Evolutionary conservation across 495 filamentous ascomycete genomes (phyloP), one percentile per base, ranked within the genome.

Genomic region (Talaromyces nanjingensis): DNA sequence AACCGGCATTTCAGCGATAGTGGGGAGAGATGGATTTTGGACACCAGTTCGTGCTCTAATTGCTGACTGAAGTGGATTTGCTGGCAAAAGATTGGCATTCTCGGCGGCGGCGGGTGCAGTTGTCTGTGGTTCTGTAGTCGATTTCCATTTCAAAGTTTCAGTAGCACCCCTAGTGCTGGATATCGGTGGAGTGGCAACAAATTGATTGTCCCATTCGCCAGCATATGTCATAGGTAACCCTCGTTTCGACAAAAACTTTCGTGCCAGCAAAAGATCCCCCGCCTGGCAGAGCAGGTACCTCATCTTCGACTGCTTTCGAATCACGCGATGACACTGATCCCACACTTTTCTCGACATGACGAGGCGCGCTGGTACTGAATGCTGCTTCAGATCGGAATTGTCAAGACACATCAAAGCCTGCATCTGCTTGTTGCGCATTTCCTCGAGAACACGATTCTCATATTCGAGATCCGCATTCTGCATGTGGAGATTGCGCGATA

Each of bases 381-480:
- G 60, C 3, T 58, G 39, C 24, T 64, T 67, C 37, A 65, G 34
- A 22, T 63, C 34, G 47, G 70, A 74, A 37, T 77, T 71, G 45
- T 79, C 75, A 6, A 73, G 61, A 1, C 31, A 63, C 64, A 77
- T 24, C 16, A 78, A 63, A 12, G 45, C 65, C 0, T 47, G 60
- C 16, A 74, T 65, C 59, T 79, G 77, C 42, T 70, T 74, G 6
- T 34, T 62, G 39, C 73, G 64, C 74, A 78, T 77, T 9, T 64
- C 29, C 33, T 59, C 61, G 49, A 80, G 60, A 4, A 63, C 42
- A 7, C 20, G n/a, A 29, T 75, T 70, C 57, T 79, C 77, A 18
- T 60, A 39, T 16, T 69, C 55, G 1, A 70, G 64, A 31, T 76
- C 70, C 16, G 68, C 47, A n/a, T 73, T 63, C 12, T 72, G 71